Evolutionary conservation across 441 rosid genomes (phyloP).

Genomic region (Cnidoscolus chayamansa): DNA sequence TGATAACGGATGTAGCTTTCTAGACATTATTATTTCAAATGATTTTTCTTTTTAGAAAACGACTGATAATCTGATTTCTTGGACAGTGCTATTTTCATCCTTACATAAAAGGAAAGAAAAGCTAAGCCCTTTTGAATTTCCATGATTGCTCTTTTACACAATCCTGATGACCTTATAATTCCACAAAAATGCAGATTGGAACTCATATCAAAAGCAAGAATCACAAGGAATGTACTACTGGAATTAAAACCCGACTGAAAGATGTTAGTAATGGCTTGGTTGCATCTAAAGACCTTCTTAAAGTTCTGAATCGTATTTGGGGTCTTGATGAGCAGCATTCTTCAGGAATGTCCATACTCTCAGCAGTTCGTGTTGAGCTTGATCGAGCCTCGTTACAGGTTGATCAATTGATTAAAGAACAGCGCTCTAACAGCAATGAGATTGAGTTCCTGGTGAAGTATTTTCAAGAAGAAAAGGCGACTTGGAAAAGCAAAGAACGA

Average conservation of each 20-base stretch:
- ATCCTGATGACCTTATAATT: no score
- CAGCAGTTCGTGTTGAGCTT: constrained; percentile 56
- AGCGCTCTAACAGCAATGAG: constrained; percentile 18
- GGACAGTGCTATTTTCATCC: no score
- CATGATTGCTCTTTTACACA: no score
- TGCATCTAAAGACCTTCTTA: constrained; percentile 51
- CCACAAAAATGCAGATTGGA: constrained; percentile 41
- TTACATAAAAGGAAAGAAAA: no score
- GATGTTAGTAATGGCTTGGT: constrained; percentile 51
- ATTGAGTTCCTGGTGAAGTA: no score
- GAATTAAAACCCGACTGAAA: constrained; percentile 43
- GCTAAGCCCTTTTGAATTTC: no score
- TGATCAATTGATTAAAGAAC: constrained; percentile 50
- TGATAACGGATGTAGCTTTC: constrained; percentile 1
- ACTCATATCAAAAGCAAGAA: constrained; percentile 29
- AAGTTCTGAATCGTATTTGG: constrained; percentile 36
- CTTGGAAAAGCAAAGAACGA: no score
- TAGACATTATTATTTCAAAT: neutral
- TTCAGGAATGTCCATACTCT: constrained; percentile 46
- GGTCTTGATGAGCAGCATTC: constrained; percentile 51
- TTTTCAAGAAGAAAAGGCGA: no score
- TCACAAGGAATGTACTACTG: constrained; percentile 27
- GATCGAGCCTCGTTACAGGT: constrained; percentile 52
- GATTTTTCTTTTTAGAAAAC: neutral
- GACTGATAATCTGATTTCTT: no score